A percentile compares a stretch with the other conserved stretches of the same genome.
Evolutionary conservation across 2,329 filamentous ascomycete genomes (phyloP).

Genomic region (Aspergillus clavatus): DNA sequence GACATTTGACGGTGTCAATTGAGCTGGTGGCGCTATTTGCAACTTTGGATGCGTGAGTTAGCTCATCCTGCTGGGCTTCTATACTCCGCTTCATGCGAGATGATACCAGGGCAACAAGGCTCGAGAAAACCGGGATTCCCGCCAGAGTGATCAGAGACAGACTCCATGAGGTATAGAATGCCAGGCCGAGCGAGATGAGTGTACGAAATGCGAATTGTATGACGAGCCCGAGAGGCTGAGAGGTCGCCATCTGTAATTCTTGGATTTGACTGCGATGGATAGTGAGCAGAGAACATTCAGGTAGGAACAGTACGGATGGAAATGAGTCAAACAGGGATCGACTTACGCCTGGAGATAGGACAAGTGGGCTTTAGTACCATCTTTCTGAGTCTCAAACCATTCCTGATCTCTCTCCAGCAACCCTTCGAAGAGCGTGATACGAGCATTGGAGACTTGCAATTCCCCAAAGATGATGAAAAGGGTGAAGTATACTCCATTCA

Average conservation of each 20-base stretch:
- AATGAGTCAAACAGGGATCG: neutral
- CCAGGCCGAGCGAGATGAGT: constrained; percentile 62
- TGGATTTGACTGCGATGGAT: constrained; percentile 61
- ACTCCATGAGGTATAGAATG: constrained; percentile 76
- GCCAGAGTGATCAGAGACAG: constrained; percentile 74
- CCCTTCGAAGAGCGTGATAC: constrained; percentile 60
- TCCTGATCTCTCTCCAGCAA: constrained; percentile 68
- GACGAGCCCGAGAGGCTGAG: constrained; percentile 70
- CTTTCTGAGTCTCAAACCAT: constrained; percentile 73
- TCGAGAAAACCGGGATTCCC: constrained; percentile 63
- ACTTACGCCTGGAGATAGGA: constrained; percentile 68
- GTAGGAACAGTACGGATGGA: neutral
- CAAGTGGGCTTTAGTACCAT: constrained; percentile 68
- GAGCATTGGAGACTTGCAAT: constrained; percentile 64
- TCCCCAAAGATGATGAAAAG: constrained; percentile 78
- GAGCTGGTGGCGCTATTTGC: constrained; percentile 64
- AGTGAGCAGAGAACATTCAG: too few relatives aligned
- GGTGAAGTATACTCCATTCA: constrained; percentile 62
- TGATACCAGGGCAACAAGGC: constrained; percentile 58
- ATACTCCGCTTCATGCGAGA: constrained; percentile 60
- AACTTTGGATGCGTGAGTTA: constrained; percentile 67
- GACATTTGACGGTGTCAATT: constrained; percentile 83
- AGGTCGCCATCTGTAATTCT: constrained; percentile 75
- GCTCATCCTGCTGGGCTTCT: constrained; percentile 61
- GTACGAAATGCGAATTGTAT: constrained; percentile 62